Conservation (phyloP, 2,329 filamentous ascomycete genomes). For the Blastomyces silverae region DNA sequence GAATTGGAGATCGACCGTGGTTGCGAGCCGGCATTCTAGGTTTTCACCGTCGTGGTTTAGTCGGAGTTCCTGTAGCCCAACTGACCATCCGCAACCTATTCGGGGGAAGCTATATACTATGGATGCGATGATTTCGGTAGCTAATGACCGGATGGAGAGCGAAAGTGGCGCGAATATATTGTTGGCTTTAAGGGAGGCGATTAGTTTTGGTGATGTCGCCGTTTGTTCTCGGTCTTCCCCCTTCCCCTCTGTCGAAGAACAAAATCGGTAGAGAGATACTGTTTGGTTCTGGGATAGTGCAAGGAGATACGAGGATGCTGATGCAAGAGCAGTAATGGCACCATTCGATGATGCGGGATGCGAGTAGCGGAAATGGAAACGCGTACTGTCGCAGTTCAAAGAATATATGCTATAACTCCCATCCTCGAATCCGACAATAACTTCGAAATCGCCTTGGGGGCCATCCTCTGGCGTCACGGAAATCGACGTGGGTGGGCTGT, state of each 20-base stretch:
- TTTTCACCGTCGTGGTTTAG: conserved; percentile 48
- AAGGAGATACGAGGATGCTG: conserved; percentile 66
- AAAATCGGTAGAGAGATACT: conserved; percentile 68
- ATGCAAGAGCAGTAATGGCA: conserved; percentile 62
- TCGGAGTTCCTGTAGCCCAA: conserved; percentile 85
- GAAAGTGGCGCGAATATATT: conserved; percentile 72
- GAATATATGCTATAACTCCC: conserved; percentile 66
- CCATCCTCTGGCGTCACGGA: conserved; percentile 42
- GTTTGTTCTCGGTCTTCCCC: conserved; percentile 12
- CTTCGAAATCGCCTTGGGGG: conserved; percentile 46
- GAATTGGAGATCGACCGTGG: conserved; percentile 37
- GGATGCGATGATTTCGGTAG: conserved; percentile 63
- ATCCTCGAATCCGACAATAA: conserved; percentile 63
- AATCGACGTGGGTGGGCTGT: conserved; percentile 56
- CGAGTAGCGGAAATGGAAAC: conserved; percentile 49
- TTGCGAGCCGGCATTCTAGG: conserved; percentile 35
- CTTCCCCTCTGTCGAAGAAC: not conserved
- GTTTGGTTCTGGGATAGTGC: conserved; percentile 69
- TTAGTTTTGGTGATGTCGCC: conserved; percentile 48
- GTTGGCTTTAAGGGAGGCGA: conserved; percentile 74
- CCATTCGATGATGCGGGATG: conserved; percentile 59
- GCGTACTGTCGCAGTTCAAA: conserved; percentile 44
- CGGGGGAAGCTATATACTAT: conserved; percentile 81
- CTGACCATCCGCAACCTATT: conserved; percentile 71
- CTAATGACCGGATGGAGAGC: conserved; percentile 67